phyloP scores from a whole-genome alignment of 1,139 yeast species.

The Candida frijolesensis region DNA sequence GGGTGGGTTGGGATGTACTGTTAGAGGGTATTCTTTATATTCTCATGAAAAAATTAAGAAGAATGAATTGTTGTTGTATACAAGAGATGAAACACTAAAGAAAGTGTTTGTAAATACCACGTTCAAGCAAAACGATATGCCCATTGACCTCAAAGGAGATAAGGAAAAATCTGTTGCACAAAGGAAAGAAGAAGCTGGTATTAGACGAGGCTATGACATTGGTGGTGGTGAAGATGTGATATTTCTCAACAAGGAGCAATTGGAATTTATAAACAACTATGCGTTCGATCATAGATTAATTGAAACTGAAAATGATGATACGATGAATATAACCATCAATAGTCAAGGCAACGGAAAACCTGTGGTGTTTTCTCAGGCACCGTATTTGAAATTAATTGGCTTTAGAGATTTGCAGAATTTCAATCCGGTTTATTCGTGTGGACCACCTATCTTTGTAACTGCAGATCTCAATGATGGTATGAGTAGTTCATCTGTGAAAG shows the following conservation, averaged over 20 bases:
- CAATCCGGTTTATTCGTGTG: slow-evolving; percentile 54
- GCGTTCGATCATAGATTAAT: slow-evolving; percentile 37
- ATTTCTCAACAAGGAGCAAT: slow-evolving; percentile 28
- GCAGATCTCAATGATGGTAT: slow-evolving; percentile 42
- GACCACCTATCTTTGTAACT: slow-evolving; percentile 60
- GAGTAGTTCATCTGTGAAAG: slow-evolving; percentile 21
- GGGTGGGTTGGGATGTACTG: slow-evolving; percentile 59
- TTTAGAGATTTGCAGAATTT: slow-evolving; percentile 51
- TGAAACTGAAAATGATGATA: slow-evolving; percentile 28
- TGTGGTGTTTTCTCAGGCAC: slow-evolving; percentile 29
- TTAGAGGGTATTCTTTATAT: slow-evolving; percentile 72
- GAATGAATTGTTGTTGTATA: slow-evolving; percentile 44
- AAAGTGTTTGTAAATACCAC: slow-evolving; percentile 55
- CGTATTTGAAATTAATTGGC: slow-evolving; percentile 62
- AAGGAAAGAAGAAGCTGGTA: slow-evolving; percentile 44
- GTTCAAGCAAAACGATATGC: slow-evolving; percentile 20
- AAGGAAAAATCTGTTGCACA: slow-evolving; percentile 25
- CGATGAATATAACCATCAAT: slow-evolving; percentile 21
- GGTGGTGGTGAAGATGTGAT: slow-evolving; percentile 30
- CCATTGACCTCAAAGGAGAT: slow-evolving; percentile 19
- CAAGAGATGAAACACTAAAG: slow-evolving; percentile 39
- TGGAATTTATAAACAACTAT: slow-evolving; percentile 33
- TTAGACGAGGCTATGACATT: slow-evolving; percentile 30
- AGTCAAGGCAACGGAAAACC: slow-evolving; percentile 19
- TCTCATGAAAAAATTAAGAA: slow-evolving; percentile 50